Evolutionary conservation across 2,329 filamentous ascomycete genomes (phyloP), one percentile per base, ranked within the genome.

Genomic region (Pseudogymnoascus sp.): DNA sequence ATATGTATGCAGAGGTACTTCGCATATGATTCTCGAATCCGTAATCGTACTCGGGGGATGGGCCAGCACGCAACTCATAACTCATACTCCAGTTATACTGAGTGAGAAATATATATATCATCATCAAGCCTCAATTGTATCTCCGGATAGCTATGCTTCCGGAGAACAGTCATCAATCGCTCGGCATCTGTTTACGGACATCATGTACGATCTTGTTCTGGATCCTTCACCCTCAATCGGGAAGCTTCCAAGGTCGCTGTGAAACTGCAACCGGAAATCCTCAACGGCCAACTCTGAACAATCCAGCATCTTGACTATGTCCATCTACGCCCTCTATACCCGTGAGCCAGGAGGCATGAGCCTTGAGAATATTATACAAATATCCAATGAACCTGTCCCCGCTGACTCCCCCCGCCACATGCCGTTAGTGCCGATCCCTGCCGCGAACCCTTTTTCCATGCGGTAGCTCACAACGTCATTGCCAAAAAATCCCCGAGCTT

Each of bases 1-100:
- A 11, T 19, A 12, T 52, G n/a, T 52, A 52, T 30, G n/a, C 3
- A 52, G n/a, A 52, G 45, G 4, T 52, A 52, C 45, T 19, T 52
- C 45, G n/a, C 45, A 30, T 52, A 52, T 52, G n/a, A 52, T n/a
- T 22, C 45, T 52, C 45, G 25, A 52, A 52, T 52, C 45, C 45
- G 45, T 30, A 52, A 52, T 52, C 45, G 45, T 52, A 52, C 45
- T 52, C 45, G 45, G 23, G 23, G 45, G 28, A 8, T 5, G 11
- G 22, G 22, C 42, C 42, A 49, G 3, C 39, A 42, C 16, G 14
- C 25, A 52, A 49, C 22, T 49, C 42, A 12, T 4, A 39, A 5
- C 19, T 19, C 19, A 19, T 25, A 28, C 42, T 49, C 42, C 42
- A 52, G 45, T 52, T 52, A 30, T 52, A 30, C 45, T 52, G 42